Evolutionary conservation across 371 early-diverging fungal genomes (phyloP), one percentile per base, ranked within the genome.

Genomic region (Lichtheimia ornata): DNA sequence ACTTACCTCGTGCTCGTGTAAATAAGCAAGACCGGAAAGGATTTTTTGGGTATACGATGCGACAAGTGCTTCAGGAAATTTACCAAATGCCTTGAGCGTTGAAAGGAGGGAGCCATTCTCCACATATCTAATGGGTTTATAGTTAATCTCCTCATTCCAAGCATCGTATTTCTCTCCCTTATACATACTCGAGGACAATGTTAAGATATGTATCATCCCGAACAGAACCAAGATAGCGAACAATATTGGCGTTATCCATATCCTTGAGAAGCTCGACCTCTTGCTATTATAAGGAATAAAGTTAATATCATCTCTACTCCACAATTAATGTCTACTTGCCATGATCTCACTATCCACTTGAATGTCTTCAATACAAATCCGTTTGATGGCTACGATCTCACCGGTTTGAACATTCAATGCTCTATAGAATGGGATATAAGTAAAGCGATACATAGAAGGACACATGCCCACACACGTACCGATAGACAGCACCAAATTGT

Each of bases 31-130:
- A 0, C 91, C 97, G 35, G 89, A 85, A 13, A 97, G 82, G 15
- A 95, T 92, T 71, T 97, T 96, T 28, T 83, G 81, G 13, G 90
- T 86, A 73, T 96, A 98, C 0, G 93, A 84, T 6, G 91, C 81
- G 5, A 95, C 93, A 25, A 98, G 82, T 58, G 86, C 88, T 72
- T 97, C 98, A 0, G 95, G 91, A 51, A 98, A 89, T 25, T 82
- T 77, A 2, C 96, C 97, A 76, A 96, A 97, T 50, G 92, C 89
- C 69, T 93, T 91, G 13, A 92, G 79, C 14, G 94, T 90, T 6
- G 86, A 67, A 86, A 64, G 77, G 51, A 98, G 84, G 6, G 96
- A 96, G 4, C 98, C 98, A 65, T 94, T 93, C 68, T 97, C 97
- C 27, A 95, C 97, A 73, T 88, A 84, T 86, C 65, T 75, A 53